phyloP scores from a whole-genome alignment of 2,329 filamentous ascomycete species.

The Colletotrichum sp. region DNA sequence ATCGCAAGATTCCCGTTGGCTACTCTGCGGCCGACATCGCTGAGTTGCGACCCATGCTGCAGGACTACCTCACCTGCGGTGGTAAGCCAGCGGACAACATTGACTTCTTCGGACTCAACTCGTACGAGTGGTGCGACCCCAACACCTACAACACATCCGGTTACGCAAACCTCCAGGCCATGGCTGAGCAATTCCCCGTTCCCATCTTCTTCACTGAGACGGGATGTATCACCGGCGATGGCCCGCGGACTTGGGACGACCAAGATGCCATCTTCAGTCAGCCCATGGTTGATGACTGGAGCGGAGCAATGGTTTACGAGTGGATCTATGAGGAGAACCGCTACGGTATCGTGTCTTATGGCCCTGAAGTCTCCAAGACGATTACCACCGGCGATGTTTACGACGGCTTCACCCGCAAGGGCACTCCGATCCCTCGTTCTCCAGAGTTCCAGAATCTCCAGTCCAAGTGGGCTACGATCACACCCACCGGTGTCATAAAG shows the following conservation, averaged over 20 bases:
- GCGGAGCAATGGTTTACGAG: slow-evolving; percentile 85
- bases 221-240: slow-evolving; percentile 71
- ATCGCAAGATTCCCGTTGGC: slow-evolving; percentile 82
- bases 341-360: slow-evolving; percentile 83
- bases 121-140: slow-evolving; percentile 79
- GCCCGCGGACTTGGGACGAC: slow-evolving; percentile 70
- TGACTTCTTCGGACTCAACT: slow-evolving; percentile 87
- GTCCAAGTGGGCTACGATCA: slow-evolving; percentile 75
- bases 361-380: slow-evolving; percentile 56
- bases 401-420: slow-evolving; percentile 73
- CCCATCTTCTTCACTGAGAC: slow-evolving; percentile 92
- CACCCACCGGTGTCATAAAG: slow-evolving; percentile 70
- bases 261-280: slow-evolving; percentile 78
- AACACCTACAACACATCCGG: slow-evolving; percentile 66
- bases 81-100: slow-evolving; percentile 70
- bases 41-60: slow-evolving; percentile 64
- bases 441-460: slow-evolving; percentile 84
- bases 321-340: slow-evolving; percentile 87
- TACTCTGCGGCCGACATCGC: slow-evolving; percentile 89
- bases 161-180: slow-evolving; percentile 70
- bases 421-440: slow-evolving; percentile 73
- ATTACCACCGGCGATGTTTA: slow-evolving; percentile 59
- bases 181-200: slow-evolving; percentile 75
- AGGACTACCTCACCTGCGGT: slow-evolving; percentile 80
- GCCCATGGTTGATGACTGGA: slow-evolving; percentile 73